Base-by-base conservation (phyloP, 2,329 filamentous ascomycete genomes). In the Paramyrothecium roridum region DNA sequence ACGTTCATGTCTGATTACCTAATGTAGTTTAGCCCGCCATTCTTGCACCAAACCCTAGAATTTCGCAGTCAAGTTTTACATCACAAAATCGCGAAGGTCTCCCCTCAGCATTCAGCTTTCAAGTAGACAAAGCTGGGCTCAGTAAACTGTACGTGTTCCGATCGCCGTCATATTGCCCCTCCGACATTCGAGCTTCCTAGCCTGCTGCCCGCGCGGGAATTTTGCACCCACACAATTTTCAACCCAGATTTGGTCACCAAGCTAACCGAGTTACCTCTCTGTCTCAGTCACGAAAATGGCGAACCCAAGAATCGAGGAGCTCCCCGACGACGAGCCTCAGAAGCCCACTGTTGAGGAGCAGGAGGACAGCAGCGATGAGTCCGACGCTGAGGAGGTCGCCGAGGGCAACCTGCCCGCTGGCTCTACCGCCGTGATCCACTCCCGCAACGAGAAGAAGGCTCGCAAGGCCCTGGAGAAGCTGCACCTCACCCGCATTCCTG, bases 391-490 rank as follows among this genome's bases (percentile, higher is more conserved):
- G 68, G 90, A 96, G 68, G 89, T 89, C 67, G 87, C 84, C 68
- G 92, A 95, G 76, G 87, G 85, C 60, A 85, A 85, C 66, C 74
- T 84, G 64, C 91, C 93, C 73, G 88, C 90, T 65, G 95, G 93
- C 73, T 90, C 92, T 71, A 86, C 89, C 63, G 89, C 93, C 72
- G 86, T 95, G 69, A 88, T 99, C 72, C 93, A 98, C 86, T 96
- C 91, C 74, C 92, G 95, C 78, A 98, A 98, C 82, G 95, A 99
- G 89, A 99, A 99, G 90, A 99, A 99, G 88, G 96, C 95, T 70
- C 89, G 95, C 81, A 99, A 99, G 87, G 92, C 93, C 72, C 96
- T 99, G 75, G 90, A 92, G 78, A 99, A 99, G 88, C 87, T 98
- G 73, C 93, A 96, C 75, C 83, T 99, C 74, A 95, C 91, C 84